These are phyloP conservation scores for Saturnispora sekii DNA, from an alignment of 805 yeast species.

Conservation along the genomic window DNA sequence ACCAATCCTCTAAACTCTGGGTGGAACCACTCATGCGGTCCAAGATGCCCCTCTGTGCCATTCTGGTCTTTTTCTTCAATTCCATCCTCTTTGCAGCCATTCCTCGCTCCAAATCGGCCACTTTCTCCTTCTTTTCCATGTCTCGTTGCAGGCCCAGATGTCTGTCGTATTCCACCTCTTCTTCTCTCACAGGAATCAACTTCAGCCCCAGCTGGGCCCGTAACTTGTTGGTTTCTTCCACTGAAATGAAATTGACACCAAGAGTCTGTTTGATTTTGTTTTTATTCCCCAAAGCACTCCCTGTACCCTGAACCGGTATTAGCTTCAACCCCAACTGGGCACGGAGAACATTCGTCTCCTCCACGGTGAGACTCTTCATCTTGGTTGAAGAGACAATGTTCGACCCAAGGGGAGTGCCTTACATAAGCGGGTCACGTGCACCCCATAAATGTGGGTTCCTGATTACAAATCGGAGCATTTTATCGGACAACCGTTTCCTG, in stretches of 20 bases:
- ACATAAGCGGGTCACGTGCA: too few species aligned
- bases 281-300: not conserved
- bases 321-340: conserved; percentile 15
- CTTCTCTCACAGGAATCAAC: conserved; percentile 31
- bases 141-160: conserved; percentile 25
- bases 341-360: conserved; percentile 19
- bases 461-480: too few species aligned
- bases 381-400: not conserved
- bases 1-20: conserved; percentile 27
- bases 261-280: conserved; percentile 1
- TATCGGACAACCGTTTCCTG: not conserved
- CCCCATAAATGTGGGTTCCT: too few species aligned
- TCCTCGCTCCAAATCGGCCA: conserved; percentile 15
- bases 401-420: too few species aligned
- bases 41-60: conserved; percentile 20
- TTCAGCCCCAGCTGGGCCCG: conserved; percentile 35
- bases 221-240: conserved; percentile 40
- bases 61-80: conserved; percentile 16
- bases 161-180: conserved; percentile 30
- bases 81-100: conserved; percentile 12
- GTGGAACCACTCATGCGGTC: conserved; percentile 20
- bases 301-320: not conserved
- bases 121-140: conserved; percentile 26
- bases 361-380: conserved; percentile 7
- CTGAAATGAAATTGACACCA: conserved; percentile 19